A percentile compares a stretch with the other conserved stretches of the same genome.
Evolutionary conservation across 2,329 filamentous ascomycete genomes (phyloP).

Genomic region (Arthrobotrys conoides): DNA sequence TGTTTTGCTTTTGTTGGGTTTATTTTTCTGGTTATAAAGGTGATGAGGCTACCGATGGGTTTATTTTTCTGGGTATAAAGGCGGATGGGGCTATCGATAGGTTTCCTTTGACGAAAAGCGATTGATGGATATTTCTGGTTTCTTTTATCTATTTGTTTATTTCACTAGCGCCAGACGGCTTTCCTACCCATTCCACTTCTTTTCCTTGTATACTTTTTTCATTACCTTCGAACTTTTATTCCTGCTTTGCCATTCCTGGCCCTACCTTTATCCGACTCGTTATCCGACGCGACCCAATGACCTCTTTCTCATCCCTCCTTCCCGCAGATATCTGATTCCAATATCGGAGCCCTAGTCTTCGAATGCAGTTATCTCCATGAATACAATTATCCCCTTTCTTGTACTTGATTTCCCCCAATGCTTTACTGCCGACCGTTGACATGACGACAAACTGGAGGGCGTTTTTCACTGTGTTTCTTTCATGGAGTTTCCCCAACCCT

Average conservation of each 20-base stretch:
- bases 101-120: slow-evolving; percentile 30
- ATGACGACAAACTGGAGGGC: slow-evolving; percentile 16
- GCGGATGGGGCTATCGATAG: slow-evolving; percentile 12
- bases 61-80: slow-evolving; percentile 14
- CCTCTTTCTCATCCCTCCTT: neutral
- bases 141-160: neutral
- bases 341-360: slow-evolving; percentile 1
- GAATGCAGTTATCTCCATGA: neutral
- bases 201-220: slow-evolving; percentile 24
- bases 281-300: neutral
- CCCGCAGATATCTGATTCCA: neutral
- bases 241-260: neutral
- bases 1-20: neutral
- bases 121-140: slow-evolving; percentile 23
- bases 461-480: neutral
- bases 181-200: neutral
- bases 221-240: neutral
- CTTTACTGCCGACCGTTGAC: neutral
- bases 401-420: slow-evolving; percentile 1
- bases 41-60: slow-evolving; percentile 8
- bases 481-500: slow-evolving; percentile 4
- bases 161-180: slow-evolving; percentile 14
- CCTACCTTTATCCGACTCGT: neutral
- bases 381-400: neutral
- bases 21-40: slow-evolving; percentile 7